phyloP scores from a whole-genome alignment of 768 basidiomycete species.

The Omphalotus guepiniiformis region DNA sequence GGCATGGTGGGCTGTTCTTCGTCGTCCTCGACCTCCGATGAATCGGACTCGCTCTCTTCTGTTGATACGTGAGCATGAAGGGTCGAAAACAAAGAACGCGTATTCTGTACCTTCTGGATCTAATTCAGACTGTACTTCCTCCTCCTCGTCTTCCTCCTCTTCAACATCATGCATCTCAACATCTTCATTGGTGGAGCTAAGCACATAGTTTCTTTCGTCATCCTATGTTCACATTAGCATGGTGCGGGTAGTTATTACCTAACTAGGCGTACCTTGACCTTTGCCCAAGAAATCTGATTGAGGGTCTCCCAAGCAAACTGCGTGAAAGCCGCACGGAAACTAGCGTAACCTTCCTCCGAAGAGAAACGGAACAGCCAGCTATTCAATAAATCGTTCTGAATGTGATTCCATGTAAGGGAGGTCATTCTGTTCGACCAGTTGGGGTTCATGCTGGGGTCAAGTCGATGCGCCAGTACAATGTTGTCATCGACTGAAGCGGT shows the following conservation, averaged over 20 bases:
- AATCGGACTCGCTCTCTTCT: conserved; percentile 34
- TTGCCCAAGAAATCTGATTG: conserved; percentile 70
- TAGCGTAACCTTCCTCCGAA: conserved; percentile 48
- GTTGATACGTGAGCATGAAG: conserved; percentile 12
- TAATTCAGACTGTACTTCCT: conserved; percentile 68
- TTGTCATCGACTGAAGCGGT: conserved; percentile 47
- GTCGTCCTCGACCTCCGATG: conserved; percentile 28
- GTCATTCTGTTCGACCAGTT: conserved; percentile 54
- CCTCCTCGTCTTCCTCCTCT: conserved; percentile 75
- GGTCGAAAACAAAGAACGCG: background rate
- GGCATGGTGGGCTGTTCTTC: conserved; percentile 38
- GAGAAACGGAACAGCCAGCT: conserved; percentile 85
- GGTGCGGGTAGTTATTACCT: background rate
- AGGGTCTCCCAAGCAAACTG: conserved; percentile 77
- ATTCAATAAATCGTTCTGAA: conserved; percentile 47
- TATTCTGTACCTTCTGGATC: conserved; percentile 50
- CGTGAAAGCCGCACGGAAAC: conserved; percentile 61
- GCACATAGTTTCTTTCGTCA: conserved; percentile 85
- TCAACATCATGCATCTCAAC: conserved; percentile 83
- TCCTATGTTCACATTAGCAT: conserved; percentile 36
- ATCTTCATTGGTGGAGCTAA: conserved; percentile 73
- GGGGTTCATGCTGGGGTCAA: conserved; percentile 69
- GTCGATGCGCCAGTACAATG: conserved; percentile 50
- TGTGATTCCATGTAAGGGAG: conserved; percentile 89
- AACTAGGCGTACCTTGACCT: conserved; percentile 58